Conservation (phyloP, 805 yeast species). For the Spathaspora boniae region DNA sequence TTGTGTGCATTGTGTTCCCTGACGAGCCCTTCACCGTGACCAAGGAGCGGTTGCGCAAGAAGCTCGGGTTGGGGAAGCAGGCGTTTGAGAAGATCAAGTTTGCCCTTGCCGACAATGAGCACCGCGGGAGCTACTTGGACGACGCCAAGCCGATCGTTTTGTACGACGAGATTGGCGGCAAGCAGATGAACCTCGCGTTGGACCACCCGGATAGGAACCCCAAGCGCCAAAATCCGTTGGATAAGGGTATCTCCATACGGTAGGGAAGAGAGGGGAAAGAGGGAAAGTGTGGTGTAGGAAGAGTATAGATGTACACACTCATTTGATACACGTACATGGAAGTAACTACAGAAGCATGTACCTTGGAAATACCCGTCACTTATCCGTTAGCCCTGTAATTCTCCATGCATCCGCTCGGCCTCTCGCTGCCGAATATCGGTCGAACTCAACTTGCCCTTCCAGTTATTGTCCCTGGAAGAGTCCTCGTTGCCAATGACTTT, state of each 20-base stretch:
- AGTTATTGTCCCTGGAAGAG: conserved; percentile 32
- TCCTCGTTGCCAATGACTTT: conserved; percentile 63
- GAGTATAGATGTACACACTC: not conserved
- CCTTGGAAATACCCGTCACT: not conserved
- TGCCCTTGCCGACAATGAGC: conserved; percentile 47
- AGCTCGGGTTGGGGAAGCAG: conserved; percentile 72
- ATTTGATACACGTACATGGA: not conserved
- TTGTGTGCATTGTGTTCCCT: conserved; percentile 66
- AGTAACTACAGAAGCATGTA: not conserved
- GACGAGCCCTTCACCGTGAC: conserved; percentile 65
- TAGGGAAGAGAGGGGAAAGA: too few relatives aligned
- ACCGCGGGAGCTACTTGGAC: conserved; percentile 43
- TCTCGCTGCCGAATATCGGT: conserved; percentile 61
- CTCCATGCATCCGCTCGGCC: not conserved
- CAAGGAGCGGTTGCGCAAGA: conserved; percentile 60
- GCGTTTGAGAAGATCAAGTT: conserved; percentile 76
- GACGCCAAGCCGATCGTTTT: conserved; percentile 53
- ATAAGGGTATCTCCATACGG: conserved; percentile 42
- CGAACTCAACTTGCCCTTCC: conserved; percentile 78
- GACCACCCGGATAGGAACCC: conserved; percentile 84
- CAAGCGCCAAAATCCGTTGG: conserved; percentile 32
- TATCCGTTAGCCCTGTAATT: not conserved
- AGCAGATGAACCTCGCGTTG: conserved; percentile 54
- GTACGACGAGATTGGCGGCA: conserved; percentile 46
- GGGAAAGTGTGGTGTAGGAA: conserved; percentile 1